Base-by-base conservation (phyloP, 805 yeast species). In the Monosporozyma yasuniensis region DNA sequence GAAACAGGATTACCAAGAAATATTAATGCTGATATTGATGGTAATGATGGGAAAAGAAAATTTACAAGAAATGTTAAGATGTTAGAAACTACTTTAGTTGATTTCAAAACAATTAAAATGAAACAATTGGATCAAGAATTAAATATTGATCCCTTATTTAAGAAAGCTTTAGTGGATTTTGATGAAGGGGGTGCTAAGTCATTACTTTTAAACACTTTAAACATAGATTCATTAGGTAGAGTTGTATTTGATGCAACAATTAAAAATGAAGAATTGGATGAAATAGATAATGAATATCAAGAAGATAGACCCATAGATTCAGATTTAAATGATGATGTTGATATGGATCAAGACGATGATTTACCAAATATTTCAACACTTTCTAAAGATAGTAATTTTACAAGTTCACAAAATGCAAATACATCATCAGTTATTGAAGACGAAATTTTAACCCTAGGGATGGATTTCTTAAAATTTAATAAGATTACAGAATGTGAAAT, bases 101-200 rank as follows among this genome's bases (percentile, higher is more conserved):
- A 63, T 42, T 82, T 82, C 62, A 77, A 74, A 3, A 57, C 72
- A 2, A 68, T 84, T 10, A 70, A 67, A 52, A 63, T 80, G 56
- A 79, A 77, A 57, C 76, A 79, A 51, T 65, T 81, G 46, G 88
- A 83, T 46, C 79, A 78, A 60, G 88, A 82, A 57, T 64, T 81
- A 21, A 75, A 75, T 34, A 80, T 83, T 35, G 91, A 85, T 65
- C 91, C 91, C 0, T 69, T 85, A 27, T 85, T 85, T 64, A 83
- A 82, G 56, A 83, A 81, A 59, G 84, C 87, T 0, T 68, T 84
- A 46, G 80, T 88, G 0, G 90, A 84, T 47, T 84, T 84, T 57
- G 93, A 85, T 62, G 91, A 84, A 67, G 90, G 90, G 38, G 91
- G 93, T 2, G 83, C 91, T 7, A 84, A 82, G 59, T 78, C 86